Evolutionary conservation across 139 green algal genomes (phyloP), one percentile per base, ranked within the genome.

Genomic region (Chlorella sp.): DNA sequence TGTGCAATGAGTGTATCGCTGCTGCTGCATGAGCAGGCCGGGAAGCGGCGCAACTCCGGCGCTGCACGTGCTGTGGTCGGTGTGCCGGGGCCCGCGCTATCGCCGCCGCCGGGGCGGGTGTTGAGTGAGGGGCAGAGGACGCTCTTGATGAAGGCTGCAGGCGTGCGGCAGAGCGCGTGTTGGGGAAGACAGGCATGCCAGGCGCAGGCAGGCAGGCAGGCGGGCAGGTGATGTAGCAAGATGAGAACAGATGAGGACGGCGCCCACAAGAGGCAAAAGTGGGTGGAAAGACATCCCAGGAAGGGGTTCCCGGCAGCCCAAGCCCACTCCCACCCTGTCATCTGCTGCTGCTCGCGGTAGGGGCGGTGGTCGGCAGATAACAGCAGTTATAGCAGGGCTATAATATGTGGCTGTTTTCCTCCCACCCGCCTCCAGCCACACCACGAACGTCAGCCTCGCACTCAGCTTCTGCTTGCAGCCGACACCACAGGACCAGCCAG

Each of bases 41-140:
- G 48, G 12, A 81, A 81, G n/a, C 1, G 79, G 79, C n/a, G n/a
- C 30, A 61, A n/a, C 39, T 36, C 26, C 2, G 79, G 42, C 0
- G 42, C 3, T 15, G 42, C 19, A 0, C 53, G 32, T 0, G 48
- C 42, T 2, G 48, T 40, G 18, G 37, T 80, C 28, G 84, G 83
- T 0, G 84, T 88, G 39, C 26, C 42, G 15, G 84, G 84, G 28
- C 84, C 68, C 24, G 40, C 37, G 68, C 36, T 81, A 39, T 81
- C 84, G 37, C 19, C 61, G 66, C 66, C 83, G 64, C 48, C 48
- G 2, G 53, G n/a, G n/a, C 89, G 83, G 3, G 85, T n/a, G n/a
- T n/a, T n/a, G 11, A 94, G 81, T 3, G 86, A 80, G n/a, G 92
- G 92, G 40, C 89, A 90, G 75, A 94, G 86, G 68, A 93, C 89